These are phyloP conservation scores for Candida xiaguanensis DNA, from an alignment of 805 yeast species.

Conservation along the genomic window DNA sequence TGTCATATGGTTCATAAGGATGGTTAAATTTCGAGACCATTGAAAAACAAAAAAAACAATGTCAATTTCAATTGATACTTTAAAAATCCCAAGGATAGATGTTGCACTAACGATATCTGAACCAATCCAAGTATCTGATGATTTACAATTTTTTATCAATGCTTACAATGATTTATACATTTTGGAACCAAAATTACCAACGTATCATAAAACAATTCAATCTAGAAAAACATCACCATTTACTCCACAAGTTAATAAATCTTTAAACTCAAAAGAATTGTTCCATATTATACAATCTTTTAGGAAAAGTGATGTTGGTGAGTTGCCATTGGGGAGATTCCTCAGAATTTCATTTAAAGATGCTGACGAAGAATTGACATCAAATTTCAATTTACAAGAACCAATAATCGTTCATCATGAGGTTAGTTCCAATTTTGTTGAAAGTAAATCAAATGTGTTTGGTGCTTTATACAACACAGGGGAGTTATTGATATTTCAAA, in stretches of 20 bases:
- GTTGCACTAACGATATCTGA: conserved; percentile 13
- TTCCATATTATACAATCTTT: conserved; percentile 24
- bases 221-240: background rate
- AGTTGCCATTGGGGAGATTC: conserved; percentile 28
- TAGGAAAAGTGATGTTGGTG: conserved; percentile 23
- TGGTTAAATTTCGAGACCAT: conserved; percentile 43
- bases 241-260: background rate
- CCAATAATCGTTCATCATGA: conserved; percentile 30
- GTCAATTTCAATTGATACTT: background rate
- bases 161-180: conserved; percentile 28
- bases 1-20: conserved; percentile 78
- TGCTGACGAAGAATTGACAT: conserved; percentile 23
- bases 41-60: background rate
- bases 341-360: conserved; percentile 21
- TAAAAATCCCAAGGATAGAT: conserved; percentile 13
- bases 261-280: conserved; percentile 22
- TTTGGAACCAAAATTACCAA: conserved; percentile 38
- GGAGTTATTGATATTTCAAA: conserved; percentile 29
- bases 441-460: conserved; percentile 25
- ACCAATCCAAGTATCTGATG: conserved; percentile 34
- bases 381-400: conserved; percentile 27
- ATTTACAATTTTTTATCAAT: conserved; percentile 35
- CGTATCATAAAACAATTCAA: conserved; percentile 23
- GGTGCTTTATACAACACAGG: conserved; percentile 37
- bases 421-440: conserved; percentile 27